Conservation (phyloP, 1,139 yeast genomes). For the Yamadazyma mexicana region DNA sequence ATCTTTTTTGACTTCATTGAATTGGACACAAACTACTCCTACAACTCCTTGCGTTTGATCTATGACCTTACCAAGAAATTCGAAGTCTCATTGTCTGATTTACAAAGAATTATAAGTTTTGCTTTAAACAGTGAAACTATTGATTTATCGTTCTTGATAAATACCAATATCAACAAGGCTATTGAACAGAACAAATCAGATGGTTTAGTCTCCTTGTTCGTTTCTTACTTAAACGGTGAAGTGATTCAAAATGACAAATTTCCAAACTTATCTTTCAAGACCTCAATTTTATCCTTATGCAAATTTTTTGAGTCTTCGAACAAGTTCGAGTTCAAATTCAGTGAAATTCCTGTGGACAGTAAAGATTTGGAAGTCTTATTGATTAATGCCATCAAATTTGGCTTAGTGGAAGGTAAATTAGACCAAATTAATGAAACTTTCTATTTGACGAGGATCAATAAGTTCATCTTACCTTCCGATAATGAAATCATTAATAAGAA, state of each 20-base stretch:
- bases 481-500: slow-evolving; percentile 26
- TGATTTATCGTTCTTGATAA: slow-evolving; percentile 46
- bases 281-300: slow-evolving; percentile 44
- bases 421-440: slow-evolving; percentile 47
- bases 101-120: slow-evolving; percentile 35
- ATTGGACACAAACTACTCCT: slow-evolving; percentile 32
- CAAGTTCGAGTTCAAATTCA: slow-evolving; percentile 33
- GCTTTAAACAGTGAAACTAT: slow-evolving; percentile 43
- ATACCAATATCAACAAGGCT: slow-evolving; percentile 38
- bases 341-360: slow-evolving; percentile 40
- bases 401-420: slow-evolving; percentile 49
- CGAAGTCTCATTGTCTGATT: slow-evolving; percentile 26
- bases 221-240: slow-evolving; percentile 39
- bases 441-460: slow-evolving; percentile 43
- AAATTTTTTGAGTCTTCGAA: slow-evolving; percentile 33
- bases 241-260: slow-evolving; percentile 24
- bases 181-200: slow-evolving; percentile 23
- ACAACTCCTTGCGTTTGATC: slow-evolving; percentile 36
- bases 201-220: slow-evolving; percentile 29
- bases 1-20: slow-evolving; percentile 42
- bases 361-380: slow-evolving; percentile 43
- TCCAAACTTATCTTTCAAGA: slow-evolving; percentile 29
- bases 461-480: slow-evolving; percentile 43
- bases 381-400: slow-evolving; percentile 45
- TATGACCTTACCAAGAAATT: slow-evolving; percentile 33